Conservation (phyloP, 1,139 yeast species). For the Spathaspora sp. region DNA sequence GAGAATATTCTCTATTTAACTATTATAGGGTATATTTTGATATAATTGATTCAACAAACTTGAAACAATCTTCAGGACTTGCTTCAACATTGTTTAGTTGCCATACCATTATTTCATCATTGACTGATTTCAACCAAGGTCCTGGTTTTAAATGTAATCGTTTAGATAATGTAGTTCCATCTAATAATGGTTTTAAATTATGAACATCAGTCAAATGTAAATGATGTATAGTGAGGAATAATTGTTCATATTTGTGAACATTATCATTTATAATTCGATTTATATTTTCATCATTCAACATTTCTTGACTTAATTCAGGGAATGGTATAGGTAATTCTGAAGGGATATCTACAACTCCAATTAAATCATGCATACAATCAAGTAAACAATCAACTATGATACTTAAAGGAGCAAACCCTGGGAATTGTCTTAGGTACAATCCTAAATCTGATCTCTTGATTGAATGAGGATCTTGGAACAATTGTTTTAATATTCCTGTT, state of each 20-base stretch:
- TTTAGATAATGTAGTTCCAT: slow-evolving; percentile 65
- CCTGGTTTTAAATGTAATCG: slow-evolving; percentile 67
- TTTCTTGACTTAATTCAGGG: slow-evolving; percentile 8
- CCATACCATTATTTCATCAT: slow-evolving; percentile 60
- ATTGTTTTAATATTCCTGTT: slow-evolving; percentile 14
- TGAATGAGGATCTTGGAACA: slow-evolving; percentile 21
- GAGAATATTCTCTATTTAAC: background rate
- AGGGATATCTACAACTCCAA: slow-evolving; percentile 5
- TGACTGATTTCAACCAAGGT: slow-evolving; percentile 70
- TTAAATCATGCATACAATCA: slow-evolving; percentile 19
- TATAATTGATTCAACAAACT: slow-evolving; percentile 33
- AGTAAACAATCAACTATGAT: slow-evolving; percentile 30
- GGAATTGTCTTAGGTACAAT: slow-evolving; percentile 52
- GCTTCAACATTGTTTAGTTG: slow-evolving; percentile 71
- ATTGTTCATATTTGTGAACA: slow-evolving; percentile 30
- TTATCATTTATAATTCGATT: slow-evolving; percentile 8
- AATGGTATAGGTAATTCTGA: slow-evolving; percentile 13
- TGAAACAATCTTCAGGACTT: slow-evolving; percentile 53
- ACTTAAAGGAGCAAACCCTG: slow-evolving; percentile 50
- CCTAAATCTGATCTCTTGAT: slow-evolving; percentile 62
- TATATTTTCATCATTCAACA: slow-evolving; percentile 6
- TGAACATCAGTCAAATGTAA: slow-evolving; percentile 42
- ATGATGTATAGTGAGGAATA: slow-evolving; percentile 26
- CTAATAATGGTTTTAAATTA: slow-evolving; percentile 53
- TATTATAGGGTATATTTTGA: slow-evolving; percentile 7